Base-by-base conservation (phyloP, 495 filamentous ascomycete genomes). In the Penicillium subrubescens region DNA sequence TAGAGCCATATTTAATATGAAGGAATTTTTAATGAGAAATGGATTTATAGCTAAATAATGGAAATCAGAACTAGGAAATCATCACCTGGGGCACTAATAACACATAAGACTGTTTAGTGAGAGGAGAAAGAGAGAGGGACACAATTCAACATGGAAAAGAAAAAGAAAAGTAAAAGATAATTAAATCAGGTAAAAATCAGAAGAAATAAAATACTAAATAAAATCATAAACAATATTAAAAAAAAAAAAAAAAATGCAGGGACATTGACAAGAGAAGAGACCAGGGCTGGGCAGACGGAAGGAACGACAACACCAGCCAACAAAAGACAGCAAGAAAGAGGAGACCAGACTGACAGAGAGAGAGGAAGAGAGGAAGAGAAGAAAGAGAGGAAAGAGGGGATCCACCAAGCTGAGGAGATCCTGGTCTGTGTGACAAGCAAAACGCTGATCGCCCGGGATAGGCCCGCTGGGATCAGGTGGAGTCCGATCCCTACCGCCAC, bases 401-500 rank as follows among this genome's bases (percentile, higher is more conserved):
- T 69, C 70, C 73, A 72, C 67, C 63, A 43, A 69, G 61, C 66
- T 71, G 58, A 67, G 64, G 61, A 72, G 61, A 72, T 70, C 67
- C 70, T 72, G 67, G 70, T 72, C 67, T 72, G 70, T 72, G 70
- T 72, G 70, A 72, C 70, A 61, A 66, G 60, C 65, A 70, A 62
- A 59, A 61, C 57, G 69, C 67, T 72, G 70, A 72, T 72, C 70
- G 64, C 31, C 63, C 62, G 67, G 64, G 67, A 67, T 67, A 67
- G 61, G 65, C 65, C 61, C 62, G 65, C 65, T 64, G 62, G 41
- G 63, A 64, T 62, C 61, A 25, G 50, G 64, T 67, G 64, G 64
- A 63, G 54, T 31, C 59, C 59, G 62, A 62, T 60, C 37, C 37
- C 37, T 71, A 66, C 50, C 37, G 53, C 66, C 66, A 68, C 66